Evolutionary conservation across 2,329 filamentous ascomycete genomes (phyloP).

Genomic region (Fusarium aywerte): DNA sequence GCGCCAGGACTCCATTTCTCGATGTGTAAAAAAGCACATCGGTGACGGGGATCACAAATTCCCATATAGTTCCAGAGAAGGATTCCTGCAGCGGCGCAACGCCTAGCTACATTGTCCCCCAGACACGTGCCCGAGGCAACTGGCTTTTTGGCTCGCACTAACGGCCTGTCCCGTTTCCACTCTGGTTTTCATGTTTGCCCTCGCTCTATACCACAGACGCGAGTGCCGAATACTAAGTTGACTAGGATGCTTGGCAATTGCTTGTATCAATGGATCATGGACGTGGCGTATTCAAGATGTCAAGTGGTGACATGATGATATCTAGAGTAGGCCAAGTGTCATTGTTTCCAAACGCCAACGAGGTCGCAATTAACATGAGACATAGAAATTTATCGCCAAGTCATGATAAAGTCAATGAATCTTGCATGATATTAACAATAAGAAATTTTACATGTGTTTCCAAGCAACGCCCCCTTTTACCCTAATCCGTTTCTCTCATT

Average conservation of each 20-base stretch:
- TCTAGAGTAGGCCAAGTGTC: background rate
- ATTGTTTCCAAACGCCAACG: background rate
- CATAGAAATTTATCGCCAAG: background rate
- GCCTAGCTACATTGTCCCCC: slow-evolving; percentile 1
- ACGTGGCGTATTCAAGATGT: background rate
- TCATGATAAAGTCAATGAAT: background rate
- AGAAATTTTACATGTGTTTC: slow-evolving; percentile 22
- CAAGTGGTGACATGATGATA: background rate
- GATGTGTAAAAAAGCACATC: background rate
- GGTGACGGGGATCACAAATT: background rate
- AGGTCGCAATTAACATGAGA: background rate
- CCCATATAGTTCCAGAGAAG: background rate
- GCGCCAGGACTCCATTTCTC: background rate
- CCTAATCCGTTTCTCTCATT: slow-evolving; percentile 31
- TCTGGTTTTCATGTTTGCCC: slow-evolving; percentile 19
- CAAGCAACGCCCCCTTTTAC: slow-evolving; percentile 17
- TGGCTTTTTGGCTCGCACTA: slow-evolving; percentile 29
- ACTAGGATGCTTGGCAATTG: background rate
- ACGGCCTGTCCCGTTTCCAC: slow-evolving; percentile 10
- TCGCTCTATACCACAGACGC: slow-evolving; percentile 18
- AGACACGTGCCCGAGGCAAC: slow-evolving; percentile 17
- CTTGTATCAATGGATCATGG: background rate
- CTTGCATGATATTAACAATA: slow-evolving; percentile 7
- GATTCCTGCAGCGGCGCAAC: background rate
- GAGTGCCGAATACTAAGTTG: slow-evolving; percentile 21